Evolutionary conservation across 148 eudicot species (phyloP).

Genomic region (Fallopia convolvulus): DNA sequence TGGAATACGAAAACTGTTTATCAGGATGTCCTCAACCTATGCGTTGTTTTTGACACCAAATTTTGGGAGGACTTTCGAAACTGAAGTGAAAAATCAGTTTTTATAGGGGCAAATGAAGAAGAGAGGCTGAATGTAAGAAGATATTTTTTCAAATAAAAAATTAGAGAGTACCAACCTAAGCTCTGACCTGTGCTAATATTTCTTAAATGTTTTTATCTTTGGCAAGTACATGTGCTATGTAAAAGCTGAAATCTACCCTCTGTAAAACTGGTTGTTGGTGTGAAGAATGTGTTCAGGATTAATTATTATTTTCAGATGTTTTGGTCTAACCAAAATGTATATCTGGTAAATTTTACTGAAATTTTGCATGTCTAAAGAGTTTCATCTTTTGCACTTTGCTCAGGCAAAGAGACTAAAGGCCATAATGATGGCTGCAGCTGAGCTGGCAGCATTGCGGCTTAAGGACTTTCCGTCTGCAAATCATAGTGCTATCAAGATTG

Average conservation of each 20-base stretch:
- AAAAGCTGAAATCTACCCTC: neutral
- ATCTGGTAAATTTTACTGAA: neutral
- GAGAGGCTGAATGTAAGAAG: neutral
- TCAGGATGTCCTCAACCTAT: neutral
- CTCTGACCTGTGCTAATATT: neutral
- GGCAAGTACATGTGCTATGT: neutral
- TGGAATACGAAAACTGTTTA: neutral
- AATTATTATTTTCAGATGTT: neutral
- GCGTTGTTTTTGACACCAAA: neutral
- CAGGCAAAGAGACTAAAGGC: conserved; percentile 86
- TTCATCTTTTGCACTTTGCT: conserved; percentile 7
- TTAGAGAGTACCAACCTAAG: neutral
- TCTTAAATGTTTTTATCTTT: neutral
- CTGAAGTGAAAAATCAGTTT: neutral
- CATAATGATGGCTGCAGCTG: conserved; percentile 97
- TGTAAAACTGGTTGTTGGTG: neutral
- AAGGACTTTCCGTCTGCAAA: conserved; percentile 68
- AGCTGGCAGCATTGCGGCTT: conserved; percentile 83
- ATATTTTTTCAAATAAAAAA: neutral
- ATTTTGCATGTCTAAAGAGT: neutral
- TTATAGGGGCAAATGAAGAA: neutral
- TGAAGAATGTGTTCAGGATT: neutral
- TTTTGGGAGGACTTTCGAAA: neutral
- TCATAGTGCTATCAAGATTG: conserved; percentile 33
- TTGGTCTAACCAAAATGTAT: neutral